Evolutionary conservation across 2,329 filamentous ascomycete species (phyloP).

Genomic region (Chaetothyriales sp.): DNA sequence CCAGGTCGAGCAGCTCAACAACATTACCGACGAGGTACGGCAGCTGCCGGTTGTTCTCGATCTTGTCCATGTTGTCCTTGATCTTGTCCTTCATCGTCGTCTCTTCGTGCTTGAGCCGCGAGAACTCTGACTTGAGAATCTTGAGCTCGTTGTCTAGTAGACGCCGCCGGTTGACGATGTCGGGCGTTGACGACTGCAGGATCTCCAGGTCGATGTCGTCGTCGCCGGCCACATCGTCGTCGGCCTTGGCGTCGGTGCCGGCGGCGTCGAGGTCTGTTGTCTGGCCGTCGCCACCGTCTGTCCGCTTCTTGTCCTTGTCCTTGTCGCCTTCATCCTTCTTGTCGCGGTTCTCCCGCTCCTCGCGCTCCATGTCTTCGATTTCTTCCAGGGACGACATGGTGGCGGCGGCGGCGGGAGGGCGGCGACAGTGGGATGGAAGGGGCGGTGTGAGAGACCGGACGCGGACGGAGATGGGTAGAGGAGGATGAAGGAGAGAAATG

Average conservation of each 20-base stretch:
- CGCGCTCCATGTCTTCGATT: constrained; percentile 75
- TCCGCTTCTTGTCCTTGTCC: constrained; percentile 43
- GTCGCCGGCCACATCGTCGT: constrained; percentile 52
- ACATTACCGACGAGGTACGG: constrained; percentile 98
- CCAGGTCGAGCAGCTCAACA: constrained; percentile 89
- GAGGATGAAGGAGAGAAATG: neutral
- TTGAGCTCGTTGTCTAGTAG: constrained; percentile 93
- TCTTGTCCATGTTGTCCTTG: constrained; percentile 98
- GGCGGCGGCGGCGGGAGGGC: constrained; percentile 7
- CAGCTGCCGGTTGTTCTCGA: constrained; percentile 96
- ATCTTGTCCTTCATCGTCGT: constrained; percentile 95
- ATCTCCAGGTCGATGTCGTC: constrained; percentile 88
- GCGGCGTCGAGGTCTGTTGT: constrained; percentile 53
- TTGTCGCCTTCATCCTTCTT: constrained; percentile 43
- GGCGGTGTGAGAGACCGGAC: neutral
- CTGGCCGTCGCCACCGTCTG: constrained; percentile 32
- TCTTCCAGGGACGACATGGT: constrained; percentile 84
- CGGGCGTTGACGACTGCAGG: constrained; percentile 79
- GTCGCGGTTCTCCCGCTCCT: constrained; percentile 46
- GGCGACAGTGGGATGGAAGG: neutral
- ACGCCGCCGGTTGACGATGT: constrained; percentile 80
- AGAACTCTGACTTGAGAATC: constrained; percentile 97
- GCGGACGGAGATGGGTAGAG: neutral
- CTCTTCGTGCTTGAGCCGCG: constrained; percentile 89
- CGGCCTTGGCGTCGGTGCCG: constrained; percentile 70